A percentile compares a stretch with the other conserved stretches of the same genome.
These are phyloP conservation scores for Strigomonas culicis DNA, from an alignment of 208 protist species.

Conservation along the genomic window DNA sequence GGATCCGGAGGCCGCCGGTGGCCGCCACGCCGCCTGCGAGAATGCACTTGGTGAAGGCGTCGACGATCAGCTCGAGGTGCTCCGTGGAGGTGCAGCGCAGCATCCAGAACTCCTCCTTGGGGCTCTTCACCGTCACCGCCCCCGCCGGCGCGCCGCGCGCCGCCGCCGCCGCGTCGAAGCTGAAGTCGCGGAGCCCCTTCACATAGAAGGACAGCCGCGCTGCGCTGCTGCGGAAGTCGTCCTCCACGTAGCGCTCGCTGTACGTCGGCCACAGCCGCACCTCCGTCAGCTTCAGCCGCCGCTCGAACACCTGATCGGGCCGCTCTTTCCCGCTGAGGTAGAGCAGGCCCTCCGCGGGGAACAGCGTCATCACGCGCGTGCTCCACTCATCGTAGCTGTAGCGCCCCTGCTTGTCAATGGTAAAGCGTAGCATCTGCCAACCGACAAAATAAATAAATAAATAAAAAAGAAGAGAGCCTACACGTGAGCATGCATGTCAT, in stretches of 20 bases:
- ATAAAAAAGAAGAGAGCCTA: too few relatives aligned
- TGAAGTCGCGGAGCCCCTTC: not conserved
- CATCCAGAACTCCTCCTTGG: too few relatives aligned
- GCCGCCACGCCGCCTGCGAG: too few relatives aligned
- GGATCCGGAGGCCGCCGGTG: too few relatives aligned
- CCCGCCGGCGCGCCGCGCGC: too few relatives aligned
- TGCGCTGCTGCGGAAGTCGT: not conserved
- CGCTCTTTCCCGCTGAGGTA: conserved; percentile 17
- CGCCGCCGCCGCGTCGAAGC: not conserved
- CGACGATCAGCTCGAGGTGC: too few relatives aligned
- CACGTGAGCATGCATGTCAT: too few relatives aligned
- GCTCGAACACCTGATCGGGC: not conserved
- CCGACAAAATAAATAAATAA: not conserved
- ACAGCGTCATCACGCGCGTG: conserved; percentile 10
- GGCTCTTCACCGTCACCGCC: too few relatives aligned
- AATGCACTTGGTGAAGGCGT: too few relatives aligned
- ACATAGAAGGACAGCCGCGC: conserved; percentile 7
- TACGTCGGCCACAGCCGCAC: conserved; percentile 16
- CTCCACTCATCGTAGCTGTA: not conserved
- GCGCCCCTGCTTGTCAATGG: not conserved
- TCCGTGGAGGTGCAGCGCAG: too few relatives aligned
- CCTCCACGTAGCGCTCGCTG: not conserved
- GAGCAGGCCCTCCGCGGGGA: conserved; percentile 1
- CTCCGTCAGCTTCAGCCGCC: conserved; percentile 5
- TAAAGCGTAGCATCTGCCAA: not conserved